Conservation (phyloP, 345 rosid species). For the Syzygium aqueum region DNA sequence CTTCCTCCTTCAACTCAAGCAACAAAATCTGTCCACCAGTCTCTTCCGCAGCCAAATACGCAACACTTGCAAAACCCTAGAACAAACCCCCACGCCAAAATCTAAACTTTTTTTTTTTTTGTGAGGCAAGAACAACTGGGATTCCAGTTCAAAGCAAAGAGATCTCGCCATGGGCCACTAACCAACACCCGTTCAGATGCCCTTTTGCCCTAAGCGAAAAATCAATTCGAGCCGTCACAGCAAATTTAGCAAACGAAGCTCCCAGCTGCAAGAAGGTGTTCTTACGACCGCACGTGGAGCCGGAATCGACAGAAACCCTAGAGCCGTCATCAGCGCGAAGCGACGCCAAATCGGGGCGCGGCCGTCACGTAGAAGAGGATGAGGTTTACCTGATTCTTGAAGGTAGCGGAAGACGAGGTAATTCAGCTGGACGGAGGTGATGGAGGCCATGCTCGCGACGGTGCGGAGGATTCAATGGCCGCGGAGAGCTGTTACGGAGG, state of each 20-base stretch:
- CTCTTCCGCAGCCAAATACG: neutral
- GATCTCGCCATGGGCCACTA: neutral
- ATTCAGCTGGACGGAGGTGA: constrained; percentile 81
- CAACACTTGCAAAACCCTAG: neutral
- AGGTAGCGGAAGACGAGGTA: constrained; percentile 89
- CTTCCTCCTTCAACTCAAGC: neutral
- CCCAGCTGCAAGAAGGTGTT: neutral
- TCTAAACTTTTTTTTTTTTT: neutral
- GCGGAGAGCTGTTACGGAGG: neutral
- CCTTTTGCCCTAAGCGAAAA: neutral
- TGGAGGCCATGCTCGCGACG: constrained; percentile 38
- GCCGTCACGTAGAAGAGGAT: neutral
- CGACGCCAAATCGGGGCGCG: neutral
- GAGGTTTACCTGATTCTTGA: constrained; percentile 70
- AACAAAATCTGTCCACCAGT: neutral
- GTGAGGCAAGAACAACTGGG: neutral
- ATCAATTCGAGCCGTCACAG: neutral
- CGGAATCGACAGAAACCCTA: neutral
- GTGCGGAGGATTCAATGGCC: neutral
- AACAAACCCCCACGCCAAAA: neutral
- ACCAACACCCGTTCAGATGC: neutral
- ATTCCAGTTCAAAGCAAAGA: neutral
- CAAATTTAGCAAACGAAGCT: neutral
- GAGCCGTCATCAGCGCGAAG: neutral
- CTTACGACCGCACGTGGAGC: neutral